These are phyloP conservation scores for Chlorella sorokiniana DNA, from an alignment of 139 green algal genomes.

Conservation along the genomic window DNA sequence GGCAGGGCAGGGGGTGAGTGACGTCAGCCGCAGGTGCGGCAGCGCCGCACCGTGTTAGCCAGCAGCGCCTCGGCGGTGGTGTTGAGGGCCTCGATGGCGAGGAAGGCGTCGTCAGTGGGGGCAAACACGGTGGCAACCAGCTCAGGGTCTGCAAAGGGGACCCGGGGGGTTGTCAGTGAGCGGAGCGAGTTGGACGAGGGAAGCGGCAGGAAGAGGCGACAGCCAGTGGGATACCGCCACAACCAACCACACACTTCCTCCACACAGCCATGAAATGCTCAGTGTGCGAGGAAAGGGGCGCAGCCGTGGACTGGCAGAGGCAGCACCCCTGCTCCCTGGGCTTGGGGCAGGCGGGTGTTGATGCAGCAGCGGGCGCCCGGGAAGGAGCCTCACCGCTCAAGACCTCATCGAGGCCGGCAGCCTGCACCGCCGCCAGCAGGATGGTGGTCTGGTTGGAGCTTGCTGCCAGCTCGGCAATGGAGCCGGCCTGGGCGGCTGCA, in stretches of 20 bases:
- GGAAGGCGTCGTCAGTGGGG: background rate
- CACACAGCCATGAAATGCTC: too few species aligned
- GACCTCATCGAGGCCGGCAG: background rate
- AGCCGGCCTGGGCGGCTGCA: background rate
- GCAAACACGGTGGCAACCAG: constrained; percentile 8
- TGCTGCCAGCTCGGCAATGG: background rate
- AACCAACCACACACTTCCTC: background rate
- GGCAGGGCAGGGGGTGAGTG: too few species aligned
- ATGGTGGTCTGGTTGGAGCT: background rate
- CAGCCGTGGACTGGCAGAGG: too few species aligned
- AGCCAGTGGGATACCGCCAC: too few species aligned
- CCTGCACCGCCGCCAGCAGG: background rate
- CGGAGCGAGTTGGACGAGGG: too few species aligned
- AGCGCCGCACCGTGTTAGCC: background rate
- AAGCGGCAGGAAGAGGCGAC: too few species aligned
- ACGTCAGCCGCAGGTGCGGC: too few species aligned
- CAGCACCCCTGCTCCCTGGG: too few species aligned
- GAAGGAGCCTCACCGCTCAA: background rate
- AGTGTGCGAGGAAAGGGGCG: too few species aligned
- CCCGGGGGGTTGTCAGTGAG: too few species aligned
- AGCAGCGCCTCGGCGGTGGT: background rate
- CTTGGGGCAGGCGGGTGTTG: background rate
- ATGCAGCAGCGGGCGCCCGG: background rate
- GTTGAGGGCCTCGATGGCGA: background rate
- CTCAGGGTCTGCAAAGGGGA: background rate